Evolutionary conservation across 495 filamentous ascomycete genomes (phyloP), one percentile per base, ranked within the genome.

Genomic region (Annulohypoxylon moriforme): DNA sequence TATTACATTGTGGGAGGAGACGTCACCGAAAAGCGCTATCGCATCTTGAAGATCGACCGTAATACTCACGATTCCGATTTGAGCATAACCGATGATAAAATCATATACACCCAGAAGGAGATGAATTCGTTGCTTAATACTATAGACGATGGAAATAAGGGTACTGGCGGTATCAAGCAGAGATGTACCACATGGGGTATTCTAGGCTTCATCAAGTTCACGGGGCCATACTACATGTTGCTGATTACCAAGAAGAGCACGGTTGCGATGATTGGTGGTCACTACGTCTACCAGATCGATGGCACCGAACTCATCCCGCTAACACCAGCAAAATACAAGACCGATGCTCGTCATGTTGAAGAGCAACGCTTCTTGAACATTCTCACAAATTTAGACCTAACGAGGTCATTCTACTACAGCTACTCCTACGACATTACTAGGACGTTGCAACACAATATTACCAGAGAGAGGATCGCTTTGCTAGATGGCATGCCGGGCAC

Each of bases 401-500:
- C 90, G 2, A 85, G 91, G 33, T 96, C 92, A 0, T 98, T 99
- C 78, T 99, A 99, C 81, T 99, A 98, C 81, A 98, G 96, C 79
- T 97, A 98, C 78, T 96, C 94, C 2, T 99, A 99, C 80, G 93
- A 98, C 75, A 92, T 98, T 75, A 99, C 96, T 22, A 89, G 89
- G 55, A 97, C 93, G 0, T 85, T 99, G 61, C 96, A 99, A 77
- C 88, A 95, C 74, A 99, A 98, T 78, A 94, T 98, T 70, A 91
- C 90, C 58, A 87, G 90, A 42, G 93, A 97, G 80, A 86, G 96
- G 52, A 84, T 88, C 36, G 86, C 87, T 16, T 77, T 96, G 52
- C 77, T 85, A 27, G 83, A 89, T 69, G 94, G 91, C n/a, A 77
- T 83, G 13, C 81, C 86, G 1, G 85, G 85, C 52, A 81, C 85